A percentile compares a stretch with the other conserved stretches of the same genome.
Evolutionary conservation across 2,329 filamentous ascomycete genomes (phyloP).

Genomic region (Trichoderma sp.): DNA sequence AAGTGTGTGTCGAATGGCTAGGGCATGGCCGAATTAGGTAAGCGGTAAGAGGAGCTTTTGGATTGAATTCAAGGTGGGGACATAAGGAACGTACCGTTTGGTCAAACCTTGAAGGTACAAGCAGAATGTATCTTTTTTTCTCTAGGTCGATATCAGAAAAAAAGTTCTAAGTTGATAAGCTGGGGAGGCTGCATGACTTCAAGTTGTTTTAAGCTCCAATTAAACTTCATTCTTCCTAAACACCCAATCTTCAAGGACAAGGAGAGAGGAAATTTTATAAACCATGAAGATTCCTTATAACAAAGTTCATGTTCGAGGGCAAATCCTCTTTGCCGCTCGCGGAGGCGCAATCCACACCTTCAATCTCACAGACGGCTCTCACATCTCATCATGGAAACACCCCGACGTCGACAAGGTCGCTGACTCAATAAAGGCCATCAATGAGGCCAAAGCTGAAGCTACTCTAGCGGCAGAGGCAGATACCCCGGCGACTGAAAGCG

Average conservation of each 20-base stretch:
- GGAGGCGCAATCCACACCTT: slow-evolving; percentile 74
- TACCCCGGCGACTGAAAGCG: slow-evolving; percentile 32
- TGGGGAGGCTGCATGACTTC: neutral
- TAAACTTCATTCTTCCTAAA: neutral
- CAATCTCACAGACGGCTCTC: slow-evolving; percentile 58
- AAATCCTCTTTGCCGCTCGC: slow-evolving; percentile 72
- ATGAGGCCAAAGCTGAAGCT: slow-evolving; percentile 28
- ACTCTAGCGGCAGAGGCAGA: slow-evolving; percentile 29
- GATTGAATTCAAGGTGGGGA: slow-evolving; percentile 22
- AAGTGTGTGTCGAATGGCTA: slow-evolving; percentile 45
- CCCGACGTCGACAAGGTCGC: slow-evolving; percentile 46
- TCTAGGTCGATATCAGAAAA: slow-evolving; percentile 10
- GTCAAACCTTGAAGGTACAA: slow-evolving; percentile 11
- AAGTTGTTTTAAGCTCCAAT: neutral
- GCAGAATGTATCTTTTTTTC: slow-evolving; percentile 22
- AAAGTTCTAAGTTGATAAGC: slow-evolving; percentile 10
- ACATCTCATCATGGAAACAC: slow-evolving; percentile 66
- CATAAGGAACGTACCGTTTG: slow-evolving; percentile 11
- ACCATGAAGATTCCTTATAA: slow-evolving; percentile 66
- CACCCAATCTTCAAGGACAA: neutral
- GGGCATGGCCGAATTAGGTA: slow-evolving; percentile 40
- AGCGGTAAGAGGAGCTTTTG: neutral
- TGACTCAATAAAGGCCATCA: slow-evolving; percentile 36
- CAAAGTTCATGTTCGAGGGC: slow-evolving; percentile 58
- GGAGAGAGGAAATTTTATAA: neutral